These are phyloP conservation scores for Boletus vinaceobasis DNA, from an alignment of 768 basidiomycete species.

Conservation along the genomic window DNA sequence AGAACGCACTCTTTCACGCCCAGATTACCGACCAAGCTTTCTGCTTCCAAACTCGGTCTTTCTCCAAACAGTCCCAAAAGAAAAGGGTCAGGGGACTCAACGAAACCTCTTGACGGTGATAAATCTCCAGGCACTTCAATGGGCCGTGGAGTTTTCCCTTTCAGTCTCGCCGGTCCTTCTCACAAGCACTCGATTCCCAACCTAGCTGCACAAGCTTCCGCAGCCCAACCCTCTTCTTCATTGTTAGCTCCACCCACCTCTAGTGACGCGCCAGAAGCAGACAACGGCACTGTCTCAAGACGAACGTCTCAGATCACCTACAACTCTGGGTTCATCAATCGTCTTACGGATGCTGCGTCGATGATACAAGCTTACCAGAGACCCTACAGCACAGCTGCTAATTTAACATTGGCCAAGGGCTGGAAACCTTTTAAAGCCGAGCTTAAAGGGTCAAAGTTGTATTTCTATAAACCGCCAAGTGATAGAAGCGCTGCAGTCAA, in stretches of 20 bases:
- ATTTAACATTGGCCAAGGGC: conserved; percentile 51
- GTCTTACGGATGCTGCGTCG: conserved; percentile 51
- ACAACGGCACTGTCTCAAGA: conserved; percentile 40
- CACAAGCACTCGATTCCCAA: conserved; percentile 26
- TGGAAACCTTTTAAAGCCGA: conserved; percentile 90
- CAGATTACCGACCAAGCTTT: conserved; percentile 65
- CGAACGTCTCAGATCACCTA: conserved; percentile 79
- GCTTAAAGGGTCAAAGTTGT: conserved; percentile 79
- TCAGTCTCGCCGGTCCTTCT: conserved; percentile 27
- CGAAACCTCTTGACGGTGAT: conserved; percentile 33
- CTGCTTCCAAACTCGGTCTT: conserved; percentile 47
- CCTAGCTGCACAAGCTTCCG: conserved; percentile 5
- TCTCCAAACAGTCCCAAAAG: conserved; percentile 53
- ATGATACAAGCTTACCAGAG: conserved; percentile 30
- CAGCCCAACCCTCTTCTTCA: conserved; percentile 40
- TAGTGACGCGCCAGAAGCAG: conserved; percentile 38
- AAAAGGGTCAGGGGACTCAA: conserved; percentile 44
- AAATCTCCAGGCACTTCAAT: conserved; percentile 5
- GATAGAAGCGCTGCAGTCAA: conserved; percentile 64
- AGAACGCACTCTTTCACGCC: conserved; percentile 72
- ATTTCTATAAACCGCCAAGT: conserved; percentile 80
- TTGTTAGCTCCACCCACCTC: conserved; percentile 50
- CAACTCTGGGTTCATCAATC: conserved; percentile 73
- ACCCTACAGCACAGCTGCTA: conserved; percentile 31
- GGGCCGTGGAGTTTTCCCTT: conserved; percentile 30